Conservation (phyloP, 148 eudicot genomes). For the Heliosperma pusillum region DNA sequence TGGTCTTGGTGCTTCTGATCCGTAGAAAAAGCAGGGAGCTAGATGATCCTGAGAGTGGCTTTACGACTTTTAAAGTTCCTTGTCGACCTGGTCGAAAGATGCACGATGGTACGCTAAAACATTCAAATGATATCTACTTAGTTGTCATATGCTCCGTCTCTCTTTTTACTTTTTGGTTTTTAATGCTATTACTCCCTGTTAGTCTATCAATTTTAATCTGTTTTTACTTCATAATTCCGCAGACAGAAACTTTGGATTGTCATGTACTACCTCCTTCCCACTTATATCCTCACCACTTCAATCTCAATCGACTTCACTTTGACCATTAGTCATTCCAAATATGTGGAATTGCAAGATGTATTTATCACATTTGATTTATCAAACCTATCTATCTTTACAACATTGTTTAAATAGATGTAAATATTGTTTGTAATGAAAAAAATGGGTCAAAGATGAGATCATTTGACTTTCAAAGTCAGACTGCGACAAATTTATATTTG, state of each 20-base stretch:
- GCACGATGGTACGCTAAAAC: constrained; percentile 55
- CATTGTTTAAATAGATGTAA: neutral
- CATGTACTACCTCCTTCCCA: neutral
- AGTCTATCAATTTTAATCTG: neutral
- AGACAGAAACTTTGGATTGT: neutral
- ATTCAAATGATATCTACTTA: neutral
- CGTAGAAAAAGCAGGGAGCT: constrained; percentile 71
- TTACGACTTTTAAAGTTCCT: constrained; percentile 39
- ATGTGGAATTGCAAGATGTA: neutral
- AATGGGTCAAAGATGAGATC: neutral
- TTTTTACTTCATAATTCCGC: neutral
- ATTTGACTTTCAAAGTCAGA: neutral
- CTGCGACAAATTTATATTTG: neutral
- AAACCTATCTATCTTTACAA: neutral
- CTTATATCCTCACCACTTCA: too few species aligned
- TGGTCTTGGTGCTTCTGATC: constrained; percentile 56
- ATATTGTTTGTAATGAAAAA: neutral
- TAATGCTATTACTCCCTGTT: neutral
- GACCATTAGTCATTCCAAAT: neutral
- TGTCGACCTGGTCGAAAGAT: constrained; percentile 48
- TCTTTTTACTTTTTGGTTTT: neutral
- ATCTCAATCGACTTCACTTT: too few species aligned
- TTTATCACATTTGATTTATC: neutral
- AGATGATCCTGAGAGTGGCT: constrained; percentile 41
- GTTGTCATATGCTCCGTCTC: neutral